Evolutionary conservation across 2,329 filamentous ascomycete species (phyloP).

Genomic region (Oidium heveae): DNA sequence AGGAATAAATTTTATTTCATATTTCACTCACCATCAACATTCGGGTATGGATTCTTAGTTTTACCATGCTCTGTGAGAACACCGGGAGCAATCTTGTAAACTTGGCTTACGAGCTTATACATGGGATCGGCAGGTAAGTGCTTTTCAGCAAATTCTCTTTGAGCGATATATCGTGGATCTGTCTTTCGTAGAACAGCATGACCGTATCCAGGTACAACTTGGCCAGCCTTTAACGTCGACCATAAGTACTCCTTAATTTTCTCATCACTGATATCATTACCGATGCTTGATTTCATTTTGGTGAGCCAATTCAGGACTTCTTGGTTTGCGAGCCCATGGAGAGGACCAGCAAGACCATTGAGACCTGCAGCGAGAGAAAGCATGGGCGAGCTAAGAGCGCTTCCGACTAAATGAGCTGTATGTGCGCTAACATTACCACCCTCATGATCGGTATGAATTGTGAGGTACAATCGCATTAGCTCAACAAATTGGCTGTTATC

Average conservation of each 20-base stretch:
- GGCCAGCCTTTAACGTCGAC: constrained; percentile 76
- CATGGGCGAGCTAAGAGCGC: constrained; percentile 82
- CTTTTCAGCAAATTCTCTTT: constrained; percentile 82
- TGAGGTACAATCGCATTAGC: constrained; percentile 75
- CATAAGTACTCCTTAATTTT: constrained; percentile 81
- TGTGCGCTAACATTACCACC: constrained; percentile 95
- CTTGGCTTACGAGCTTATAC: constrained; percentile 83
- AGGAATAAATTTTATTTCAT: too few species aligned
- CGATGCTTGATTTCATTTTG: constrained; percentile 81
- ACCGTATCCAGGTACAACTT: constrained; percentile 79
- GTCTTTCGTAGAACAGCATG: constrained; percentile 93
- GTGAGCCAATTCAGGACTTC: constrained; percentile 93
- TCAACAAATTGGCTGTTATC: constrained; percentile 92
- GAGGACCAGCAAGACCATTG: constrained; percentile 79
- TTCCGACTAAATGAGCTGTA: constrained; percentile 81
- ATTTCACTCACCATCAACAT: constrained; percentile 60
- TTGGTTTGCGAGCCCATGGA: constrained; percentile 83
- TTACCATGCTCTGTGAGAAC: constrained; percentile 91
- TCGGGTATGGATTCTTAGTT: constrained; percentile 94
- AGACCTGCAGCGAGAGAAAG: constrained; percentile 89
- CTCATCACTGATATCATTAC: constrained; percentile 47
- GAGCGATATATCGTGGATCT: constrained; percentile 82
- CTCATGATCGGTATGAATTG: constrained; percentile 93
- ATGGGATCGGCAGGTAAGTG: constrained; percentile 71
- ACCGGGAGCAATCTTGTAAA: constrained; percentile 69